Evolutionary conservation across 2,329 filamentous ascomycete genomes (phyloP), one percentile per base, ranked within the genome.

Genomic region (Hypoxylon sp.): DNA sequence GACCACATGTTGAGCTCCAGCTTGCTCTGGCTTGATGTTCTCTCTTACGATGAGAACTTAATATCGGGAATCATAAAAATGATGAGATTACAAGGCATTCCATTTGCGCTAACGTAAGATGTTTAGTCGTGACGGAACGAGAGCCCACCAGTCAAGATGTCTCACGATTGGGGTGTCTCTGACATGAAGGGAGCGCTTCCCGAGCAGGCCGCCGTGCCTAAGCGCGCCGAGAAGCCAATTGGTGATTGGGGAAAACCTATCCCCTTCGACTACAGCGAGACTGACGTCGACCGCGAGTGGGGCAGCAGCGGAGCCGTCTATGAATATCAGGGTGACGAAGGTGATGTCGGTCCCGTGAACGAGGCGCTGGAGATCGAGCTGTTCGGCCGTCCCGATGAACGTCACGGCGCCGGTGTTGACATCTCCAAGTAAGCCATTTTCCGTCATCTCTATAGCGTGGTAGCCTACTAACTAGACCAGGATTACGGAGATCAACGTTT

Each of bases 271-370:
- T 89, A 90, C 75, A 75, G 80, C 1, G 75, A 75, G 9, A 76
- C 72, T 23, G 70, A 73, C 28, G 65, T 70, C 6, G 60, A 71
- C n/a, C 41, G 74, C 74, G 74, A 77, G 2, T 89, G 84, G 80
- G 86, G 84, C 13, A 79, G 82, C 38, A 86, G 87, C 60, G 90
- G 89, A n/a, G 81, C 77, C 0, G 84, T 91, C 46, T 98, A 98
- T 73, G 88, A 94, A 75, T 98, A 92, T 91, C 85, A 89, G 17
- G 93, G 94, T 10, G 93, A 97, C 2, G 92, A 86, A 72, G 96
- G 95, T 1, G 95, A 98, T 43, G 84, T 99, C 59, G 95, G 91
- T 5, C 94, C 94, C 0, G 83, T 83, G 53, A 86, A 90, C 58
- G 82, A 86, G 0, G 86, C 89, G 51, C 87, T 99, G 0, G 95